Conservation (phyloP, 306 rosid genomes). For the Prunus padus region DNA sequence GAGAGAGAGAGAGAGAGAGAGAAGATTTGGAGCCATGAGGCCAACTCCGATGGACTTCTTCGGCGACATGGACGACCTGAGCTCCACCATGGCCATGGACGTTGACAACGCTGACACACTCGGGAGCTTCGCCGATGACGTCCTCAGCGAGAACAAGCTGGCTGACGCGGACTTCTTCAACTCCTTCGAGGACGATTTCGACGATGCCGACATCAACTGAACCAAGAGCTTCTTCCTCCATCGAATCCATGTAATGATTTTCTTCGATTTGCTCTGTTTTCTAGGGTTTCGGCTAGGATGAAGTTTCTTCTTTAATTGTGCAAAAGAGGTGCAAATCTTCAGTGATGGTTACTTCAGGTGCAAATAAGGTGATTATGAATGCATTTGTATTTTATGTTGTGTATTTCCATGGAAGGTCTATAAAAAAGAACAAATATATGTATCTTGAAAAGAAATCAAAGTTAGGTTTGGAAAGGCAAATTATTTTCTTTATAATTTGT, state of each 20-base stretch:
- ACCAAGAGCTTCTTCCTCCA: neutral
- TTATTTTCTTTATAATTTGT: neutral
- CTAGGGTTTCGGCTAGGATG: conserved; percentile 14
- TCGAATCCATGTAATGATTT: neutral
- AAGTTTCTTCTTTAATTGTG: neutral
- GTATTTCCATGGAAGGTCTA: neutral
- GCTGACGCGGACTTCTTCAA: conserved; percentile 86
- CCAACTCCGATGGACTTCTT: conserved; percentile 66
- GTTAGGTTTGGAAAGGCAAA: neutral
- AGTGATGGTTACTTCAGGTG: conserved; percentile 98
- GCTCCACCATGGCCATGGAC: conserved; percentile 83
- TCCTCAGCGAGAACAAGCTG: conserved; percentile 62
- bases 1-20: neutral
- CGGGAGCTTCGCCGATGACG: conserved; percentile 61
- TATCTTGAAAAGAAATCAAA: neutral
- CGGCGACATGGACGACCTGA: conserved; percentile 79
- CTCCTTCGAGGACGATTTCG: conserved; percentile 73
- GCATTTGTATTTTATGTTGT: conserved; percentile 4
- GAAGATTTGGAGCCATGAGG: conserved; percentile 31
- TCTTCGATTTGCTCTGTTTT: neutral
- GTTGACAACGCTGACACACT: conserved; percentile 76
- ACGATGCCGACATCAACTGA: conserved; percentile 73
- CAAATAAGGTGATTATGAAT: conserved; percentile 80
- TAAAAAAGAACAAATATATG: neutral
- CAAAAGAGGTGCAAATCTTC: conserved; percentile 54